Evolutionary conservation across 257 asterid genomes (phyloP).

Genomic region (Marsdenia floribunda): DNA sequence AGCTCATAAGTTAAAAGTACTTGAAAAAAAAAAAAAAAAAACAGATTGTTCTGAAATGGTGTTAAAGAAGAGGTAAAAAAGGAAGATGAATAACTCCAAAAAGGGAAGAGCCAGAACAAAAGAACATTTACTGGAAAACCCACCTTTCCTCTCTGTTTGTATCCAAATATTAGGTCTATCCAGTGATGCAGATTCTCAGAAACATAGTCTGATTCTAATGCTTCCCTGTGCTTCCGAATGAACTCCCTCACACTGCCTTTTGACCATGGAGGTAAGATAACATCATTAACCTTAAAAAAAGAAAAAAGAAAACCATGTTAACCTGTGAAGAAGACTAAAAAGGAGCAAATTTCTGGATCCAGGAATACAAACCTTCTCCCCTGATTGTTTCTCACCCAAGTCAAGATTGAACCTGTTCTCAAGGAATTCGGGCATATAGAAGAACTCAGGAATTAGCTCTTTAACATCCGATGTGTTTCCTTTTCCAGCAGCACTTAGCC

Average conservation of each 20-base stretch:
- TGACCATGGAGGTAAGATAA: constrained; percentile 94
- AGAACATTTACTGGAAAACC: constrained; percentile 18
- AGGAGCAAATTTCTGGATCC: constrained; percentile 5
- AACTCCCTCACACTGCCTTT: constrained; percentile 89
- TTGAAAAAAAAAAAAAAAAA: neutral
- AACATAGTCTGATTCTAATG: constrained; percentile 95
- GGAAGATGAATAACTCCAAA: neutral
- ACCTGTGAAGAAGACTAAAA: neutral
- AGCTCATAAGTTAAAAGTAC: neutral
- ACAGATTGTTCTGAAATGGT: neutral
- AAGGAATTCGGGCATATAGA: constrained; percentile 91
- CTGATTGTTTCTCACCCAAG: constrained; percentile 99
- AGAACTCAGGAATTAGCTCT: constrained; percentile 98
- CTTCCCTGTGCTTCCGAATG: constrained; percentile 89
- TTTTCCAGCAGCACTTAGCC: constrained; percentile 98
- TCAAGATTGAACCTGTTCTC: constrained; percentile 84
- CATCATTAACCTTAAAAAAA: constrained; percentile 78
- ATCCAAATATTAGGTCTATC: constrained; percentile 98
- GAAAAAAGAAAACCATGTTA: constrained; percentile 11
- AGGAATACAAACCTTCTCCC: constrained; percentile 73
- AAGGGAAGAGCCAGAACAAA: neutral
- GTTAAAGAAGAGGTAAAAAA: neutral
- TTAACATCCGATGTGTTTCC: constrained; percentile 98
- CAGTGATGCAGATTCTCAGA: constrained; percentile 97
- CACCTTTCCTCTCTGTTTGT: constrained; percentile 96